Evolutionary conservation across 1,284 basidiomycete species (phyloP).

Genomic region (Malassezia nana): DNA sequence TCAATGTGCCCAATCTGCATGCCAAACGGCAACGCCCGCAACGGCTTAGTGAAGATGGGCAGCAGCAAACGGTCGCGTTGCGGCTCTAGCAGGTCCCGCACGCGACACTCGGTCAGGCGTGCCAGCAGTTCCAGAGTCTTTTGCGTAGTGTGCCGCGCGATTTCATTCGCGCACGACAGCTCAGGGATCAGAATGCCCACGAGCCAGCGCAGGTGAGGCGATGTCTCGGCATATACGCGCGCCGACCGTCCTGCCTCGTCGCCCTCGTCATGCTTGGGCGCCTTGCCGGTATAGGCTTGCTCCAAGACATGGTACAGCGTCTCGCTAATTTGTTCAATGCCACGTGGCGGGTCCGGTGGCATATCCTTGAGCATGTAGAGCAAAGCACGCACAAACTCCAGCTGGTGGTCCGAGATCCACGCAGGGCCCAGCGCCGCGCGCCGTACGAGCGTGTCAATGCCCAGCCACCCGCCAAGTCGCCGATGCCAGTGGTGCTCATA

Average conservation of each 20-base stretch:
- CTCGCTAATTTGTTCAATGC: constrained; percentile 68
- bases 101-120: constrained; percentile 62
- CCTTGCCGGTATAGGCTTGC: constrained; percentile 26
- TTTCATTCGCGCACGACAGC: constrained; percentile 72
- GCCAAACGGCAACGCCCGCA: constrained; percentile 87
- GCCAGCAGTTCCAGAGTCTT: constrained; percentile 71
- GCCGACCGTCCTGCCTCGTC: constrained; percentile 18
- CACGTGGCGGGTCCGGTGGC: constrained; percentile 74
- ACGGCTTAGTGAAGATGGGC: constrained; percentile 87
- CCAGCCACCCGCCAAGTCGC: constrained; percentile 47
- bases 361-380: constrained; percentile 92
- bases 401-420: constrained; percentile 79
- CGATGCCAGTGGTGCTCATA: constrained; percentile 47
- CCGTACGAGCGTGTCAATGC: constrained; percentile 40
- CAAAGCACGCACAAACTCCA: constrained; percentile 81
- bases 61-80: constrained; percentile 79
- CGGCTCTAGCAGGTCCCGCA: constrained; percentile 69
- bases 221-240: constrained; percentile 17
- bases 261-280: constrained; percentile 23
- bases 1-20: constrained; percentile 99
- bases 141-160: constrained; percentile 76
- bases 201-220: constrained; percentile 52
- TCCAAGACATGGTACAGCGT: constrained; percentile 69
- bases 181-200: constrained; percentile 81
- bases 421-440: constrained; percentile 54